Percentiles rank a stretch among this genome's conserved stretches.
These are phyloP conservation scores for Botrytis pseudocinerea DNA, from an alignment of 2,329 filamentous ascomycete species.

Conservation along the genomic window DNA sequence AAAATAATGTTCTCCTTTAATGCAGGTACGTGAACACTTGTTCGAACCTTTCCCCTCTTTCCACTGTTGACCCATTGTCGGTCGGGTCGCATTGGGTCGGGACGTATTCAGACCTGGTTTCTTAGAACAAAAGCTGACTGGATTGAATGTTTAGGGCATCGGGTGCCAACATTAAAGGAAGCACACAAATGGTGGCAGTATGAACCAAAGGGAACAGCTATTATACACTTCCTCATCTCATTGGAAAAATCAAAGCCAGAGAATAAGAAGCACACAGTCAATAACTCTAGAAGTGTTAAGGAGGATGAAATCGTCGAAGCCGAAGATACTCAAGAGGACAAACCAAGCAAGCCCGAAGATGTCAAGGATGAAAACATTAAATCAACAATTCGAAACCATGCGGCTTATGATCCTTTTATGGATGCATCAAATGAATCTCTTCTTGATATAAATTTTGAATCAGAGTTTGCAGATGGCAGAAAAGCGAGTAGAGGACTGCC, in stretches of 20 bases:
- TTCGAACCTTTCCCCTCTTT: background rate
- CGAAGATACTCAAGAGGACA: background rate
- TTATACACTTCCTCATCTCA: slow-evolving; percentile 32
- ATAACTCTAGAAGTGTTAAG: background rate
- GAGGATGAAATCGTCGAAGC: slow-evolving; percentile 1
- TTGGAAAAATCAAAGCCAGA: slow-evolving; percentile 25
- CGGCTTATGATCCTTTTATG: slow-evolving; percentile 29
- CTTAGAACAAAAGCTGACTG: background rate
- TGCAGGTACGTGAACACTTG: slow-evolving; percentile 30
- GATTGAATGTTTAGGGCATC: slow-evolving; percentile 28
- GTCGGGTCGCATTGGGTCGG: too few relatives aligned
- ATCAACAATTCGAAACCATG: slow-evolving; percentile 8
- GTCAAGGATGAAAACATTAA: background rate
- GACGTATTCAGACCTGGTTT: background rate
- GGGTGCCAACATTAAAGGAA: slow-evolving; percentile 33
- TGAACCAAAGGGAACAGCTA: slow-evolving; percentile 30
- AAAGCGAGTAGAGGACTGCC: slow-evolving; percentile 28
- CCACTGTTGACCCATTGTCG: background rate
- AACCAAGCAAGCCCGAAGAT: background rate
- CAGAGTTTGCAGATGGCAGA: background rate
- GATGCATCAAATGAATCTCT: slow-evolving; percentile 27
- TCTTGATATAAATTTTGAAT: slow-evolving; percentile 26
- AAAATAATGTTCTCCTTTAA: slow-evolving; percentile 39
- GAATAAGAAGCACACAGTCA: slow-evolving; percentile 9
- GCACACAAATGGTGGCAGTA: slow-evolving; percentile 35